phyloP scores from a whole-genome alignment of 2,329 filamentous ascomycete genomes.

The Alternaria sp. region DNA sequence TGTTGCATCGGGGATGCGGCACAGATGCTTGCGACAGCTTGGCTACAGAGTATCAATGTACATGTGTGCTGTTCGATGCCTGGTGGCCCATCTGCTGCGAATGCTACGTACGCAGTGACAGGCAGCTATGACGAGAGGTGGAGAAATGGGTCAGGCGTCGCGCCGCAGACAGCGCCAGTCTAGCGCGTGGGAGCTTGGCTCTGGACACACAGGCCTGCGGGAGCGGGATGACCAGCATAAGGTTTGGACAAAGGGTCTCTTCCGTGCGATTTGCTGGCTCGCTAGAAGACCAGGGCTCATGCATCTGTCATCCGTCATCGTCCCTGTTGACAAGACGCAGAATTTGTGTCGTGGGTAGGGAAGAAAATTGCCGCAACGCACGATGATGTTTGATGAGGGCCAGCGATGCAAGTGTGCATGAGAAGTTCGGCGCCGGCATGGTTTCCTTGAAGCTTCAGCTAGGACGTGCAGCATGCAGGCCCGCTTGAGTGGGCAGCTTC shows the following conservation, averaged over 20 bases:
- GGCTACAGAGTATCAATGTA: conserved; percentile 16
- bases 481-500: conserved; percentile 30
- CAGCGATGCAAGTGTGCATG: conserved; percentile 30
- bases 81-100: conserved; percentile 7
- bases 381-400: conserved; percentile 29
- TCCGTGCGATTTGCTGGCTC: conserved; percentile 24
- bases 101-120: conserved; percentile 13
- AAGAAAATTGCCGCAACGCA: conserved; percentile 22
- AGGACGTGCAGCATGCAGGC: conserved; percentile 36
- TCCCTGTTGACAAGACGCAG: background rate
- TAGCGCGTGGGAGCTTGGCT: conserved; percentile 34
- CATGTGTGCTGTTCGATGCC: conserved; percentile 14
- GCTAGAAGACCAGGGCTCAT: conserved; percentile 23
- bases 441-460: conserved; percentile 26
- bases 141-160: conserved; percentile 28
- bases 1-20: conserved; percentile 39
- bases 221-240: conserved; percentile 50
- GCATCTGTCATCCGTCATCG: conserved; percentile 8
- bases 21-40: conserved; percentile 25
- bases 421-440: conserved; percentile 31
- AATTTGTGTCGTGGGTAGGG: conserved; percentile 12
- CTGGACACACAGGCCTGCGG: conserved; percentile 40
- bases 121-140: conserved; percentile 34
- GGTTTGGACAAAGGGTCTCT: conserved; percentile 42
- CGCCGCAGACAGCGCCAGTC: conserved; percentile 33